A percentile compares a stretch with the other conserved stretches of the same genome.
Conservation (phyloP, 768 basidiomycete species). For the Russula sp. region DNA sequence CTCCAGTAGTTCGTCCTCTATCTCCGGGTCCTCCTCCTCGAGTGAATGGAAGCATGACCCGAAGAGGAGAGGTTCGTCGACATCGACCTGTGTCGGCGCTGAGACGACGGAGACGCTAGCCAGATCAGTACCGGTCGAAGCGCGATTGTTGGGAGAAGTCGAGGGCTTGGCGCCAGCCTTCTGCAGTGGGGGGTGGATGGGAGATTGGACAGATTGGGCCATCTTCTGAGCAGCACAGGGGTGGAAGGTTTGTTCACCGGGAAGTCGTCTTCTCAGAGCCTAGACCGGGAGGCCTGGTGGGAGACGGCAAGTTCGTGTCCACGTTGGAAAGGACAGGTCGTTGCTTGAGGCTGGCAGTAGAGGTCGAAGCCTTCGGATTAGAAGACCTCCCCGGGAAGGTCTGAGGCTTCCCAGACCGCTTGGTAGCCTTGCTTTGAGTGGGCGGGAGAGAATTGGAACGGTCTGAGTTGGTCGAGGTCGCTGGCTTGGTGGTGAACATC, state of each 20-base stretch:
- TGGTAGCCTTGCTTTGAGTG: conserved; percentile 11
- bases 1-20: background rate
- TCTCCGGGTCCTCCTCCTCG: conserved; percentile 9
- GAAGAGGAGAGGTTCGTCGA: conserved; percentile 5
- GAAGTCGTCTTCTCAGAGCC: background rate
- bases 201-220: background rate
- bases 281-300: conserved; percentile 10
- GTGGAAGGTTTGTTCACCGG: background rate
- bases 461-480: background rate
- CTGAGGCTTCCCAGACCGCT: background rate
- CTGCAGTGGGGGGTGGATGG: background rate
- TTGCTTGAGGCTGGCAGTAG: conserved; percentile 2
- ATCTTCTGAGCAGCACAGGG: background rate
- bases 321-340: background rate
- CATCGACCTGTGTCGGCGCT: background rate
- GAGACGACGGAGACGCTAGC: conserved; percentile 1
- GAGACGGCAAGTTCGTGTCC: conserved; percentile 1
- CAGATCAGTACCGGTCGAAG: background rate
- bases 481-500: conserved; percentile 11
- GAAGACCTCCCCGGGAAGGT: background rate
- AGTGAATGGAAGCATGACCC: conserved; percentile 14
- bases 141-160: background rate
- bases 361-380: background rate
- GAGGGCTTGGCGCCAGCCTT: background rate
- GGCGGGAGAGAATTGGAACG: background rate